Percentiles rank a stretch among this genome's conserved stretches.
Evolutionary conservation across 2,329 filamentous ascomycete species (phyloP).

Genomic region (Rhytidhysteron rufulum): DNA sequence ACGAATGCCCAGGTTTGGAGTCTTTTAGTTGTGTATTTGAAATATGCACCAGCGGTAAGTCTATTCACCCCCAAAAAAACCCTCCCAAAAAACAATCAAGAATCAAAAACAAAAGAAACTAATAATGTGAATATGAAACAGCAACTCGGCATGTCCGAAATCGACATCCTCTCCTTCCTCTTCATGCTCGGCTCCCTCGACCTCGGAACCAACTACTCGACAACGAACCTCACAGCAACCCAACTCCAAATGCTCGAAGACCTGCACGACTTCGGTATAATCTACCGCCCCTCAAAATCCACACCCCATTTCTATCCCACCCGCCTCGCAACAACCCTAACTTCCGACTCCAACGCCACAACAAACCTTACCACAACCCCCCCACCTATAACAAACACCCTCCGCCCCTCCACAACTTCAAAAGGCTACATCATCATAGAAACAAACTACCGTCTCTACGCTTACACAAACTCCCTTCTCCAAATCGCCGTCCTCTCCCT

Average conservation of each 20-base stretch:
- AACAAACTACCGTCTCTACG: constrained; percentile 96
- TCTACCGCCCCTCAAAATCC: constrained; percentile 58
- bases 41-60: constrained; percentile 65
- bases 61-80: constrained; percentile 5
- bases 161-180: constrained; percentile 92
- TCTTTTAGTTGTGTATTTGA: constrained; percentile 86
- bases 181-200: constrained; percentile 94
- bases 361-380: constrained; percentile 67
- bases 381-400: constrained; percentile 63
- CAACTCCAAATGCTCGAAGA: constrained; percentile 87
- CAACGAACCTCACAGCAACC: constrained; percentile 72
- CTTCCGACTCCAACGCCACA: constrained; percentile 68
- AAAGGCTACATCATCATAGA: constrained; percentile 92
- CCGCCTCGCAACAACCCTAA: constrained; percentile 88
- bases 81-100: background rate
- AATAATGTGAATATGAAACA: constrained; percentile 16
- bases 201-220: constrained; percentile 87
- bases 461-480: constrained; percentile 89
- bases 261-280: constrained; percentile 86
- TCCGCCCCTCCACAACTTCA: constrained; percentile 40
- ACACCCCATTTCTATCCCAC: constrained; percentile 75
- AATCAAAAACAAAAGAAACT: background rate
- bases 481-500: constrained; percentile 92
- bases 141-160: constrained; percentile 69
- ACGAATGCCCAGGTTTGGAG: constrained; percentile 98